Percentiles rank a stretch among this genome's conserved stretches.
Conservation (phyloP, 805 yeast genomes). For the Kodamaea kakaduensis region DNA sequence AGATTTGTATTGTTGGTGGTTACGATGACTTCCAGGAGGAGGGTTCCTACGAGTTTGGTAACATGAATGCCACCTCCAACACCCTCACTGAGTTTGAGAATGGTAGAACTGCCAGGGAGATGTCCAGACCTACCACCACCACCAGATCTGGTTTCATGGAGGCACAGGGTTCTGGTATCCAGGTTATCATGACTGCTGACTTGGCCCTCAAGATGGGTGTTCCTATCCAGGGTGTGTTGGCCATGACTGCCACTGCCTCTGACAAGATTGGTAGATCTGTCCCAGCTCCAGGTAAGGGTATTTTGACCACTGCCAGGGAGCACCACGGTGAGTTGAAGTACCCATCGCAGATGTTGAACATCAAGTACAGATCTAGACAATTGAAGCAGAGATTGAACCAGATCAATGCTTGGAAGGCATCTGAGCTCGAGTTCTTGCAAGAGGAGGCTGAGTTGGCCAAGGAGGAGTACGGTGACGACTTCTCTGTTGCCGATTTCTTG, state of each 20-base stretch:
- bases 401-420: slow-evolving; percentile 79
- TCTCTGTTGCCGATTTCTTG: slow-evolving; percentile 48
- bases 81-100: slow-evolving; percentile 81
- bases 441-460: slow-evolving; percentile 62
- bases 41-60: slow-evolving; percentile 95
- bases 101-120: slow-evolving; percentile 97
- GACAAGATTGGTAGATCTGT: slow-evolving; percentile 98
- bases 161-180: slow-evolving; percentile 99
- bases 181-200: slow-evolving; percentile 92
- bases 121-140: slow-evolving; percentile 98
- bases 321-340: slow-evolving; percentile 75
- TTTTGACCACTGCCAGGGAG: slow-evolving; percentile 96
- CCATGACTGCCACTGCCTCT: slow-evolving; percentile 92
- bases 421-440: slow-evolving; percentile 65
- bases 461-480: slow-evolving; percentile 49
- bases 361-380: slow-evolving; percentile 92
- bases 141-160: slow-evolving; percentile 98
- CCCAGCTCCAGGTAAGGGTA: slow-evolving; percentile 99
- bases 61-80: slow-evolving; percentile 98
- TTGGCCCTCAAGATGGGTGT: slow-evolving; percentile 98
- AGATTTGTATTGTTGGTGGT: slow-evolving; percentile 97
- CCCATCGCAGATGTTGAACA: slow-evolving; percentile 77
- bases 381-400: slow-evolving; percentile 72
- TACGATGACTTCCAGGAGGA: slow-evolving; percentile 99
- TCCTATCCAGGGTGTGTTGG: slow-evolving; percentile 94